Percentiles rank a stretch among this genome's conserved stretches.
These are phyloP conservation scores for Diplodia seriata DNA, from an alignment of 2,329 filamentous ascomycete genomes.

Conservation along the genomic window DNA sequence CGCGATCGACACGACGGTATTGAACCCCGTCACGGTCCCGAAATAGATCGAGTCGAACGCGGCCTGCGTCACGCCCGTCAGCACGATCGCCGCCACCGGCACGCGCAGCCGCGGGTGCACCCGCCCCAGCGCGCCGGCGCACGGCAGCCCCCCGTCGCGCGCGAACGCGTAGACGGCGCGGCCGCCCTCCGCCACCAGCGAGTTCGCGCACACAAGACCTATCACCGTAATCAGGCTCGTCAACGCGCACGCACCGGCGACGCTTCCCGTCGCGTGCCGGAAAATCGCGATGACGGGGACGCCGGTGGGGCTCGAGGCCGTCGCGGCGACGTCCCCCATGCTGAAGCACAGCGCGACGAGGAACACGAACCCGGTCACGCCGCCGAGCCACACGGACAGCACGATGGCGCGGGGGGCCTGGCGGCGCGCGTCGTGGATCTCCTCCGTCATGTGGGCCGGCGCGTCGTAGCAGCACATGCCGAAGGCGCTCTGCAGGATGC, in stretches of 20 bases:
- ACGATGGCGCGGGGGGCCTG: conserved; percentile 60
- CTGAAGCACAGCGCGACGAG: conserved; percentile 60
- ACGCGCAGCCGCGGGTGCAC: conserved; percentile 56
- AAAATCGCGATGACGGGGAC: conserved; percentile 63
- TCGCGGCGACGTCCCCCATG: conserved; percentile 58
- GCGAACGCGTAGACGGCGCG: conserved; percentile 57
- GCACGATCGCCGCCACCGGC: conserved; percentile 58
- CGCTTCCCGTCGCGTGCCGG: conserved; percentile 56
- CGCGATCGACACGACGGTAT: conserved; percentile 63
- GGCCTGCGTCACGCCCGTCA: conserved; percentile 58
- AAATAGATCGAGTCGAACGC: conserved; percentile 64
- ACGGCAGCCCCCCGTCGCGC: conserved; percentile 61
- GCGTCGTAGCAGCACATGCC: conserved; percentile 63
- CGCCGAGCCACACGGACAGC: conserved; percentile 54
- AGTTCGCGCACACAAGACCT: conserved; percentile 54
- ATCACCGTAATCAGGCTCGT: conserved; percentile 59
- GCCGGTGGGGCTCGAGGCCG: conserved; percentile 55
- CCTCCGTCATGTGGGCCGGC: conserved; percentile 62
- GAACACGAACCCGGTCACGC: conserved; percentile 57
- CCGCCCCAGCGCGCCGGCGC: conserved; percentile 55
- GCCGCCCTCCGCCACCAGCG: conserved; percentile 57
- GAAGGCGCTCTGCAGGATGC: conserved; percentile 61
- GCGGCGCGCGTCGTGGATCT: conserved; percentile 59
- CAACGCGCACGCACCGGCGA: conserved; percentile 55
- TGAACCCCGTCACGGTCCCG: conserved; percentile 61